These are phyloP conservation scores for Lepidium didymum DNA, from an alignment of 345 rosid genomes.

Conservation along the genomic window DNA sequence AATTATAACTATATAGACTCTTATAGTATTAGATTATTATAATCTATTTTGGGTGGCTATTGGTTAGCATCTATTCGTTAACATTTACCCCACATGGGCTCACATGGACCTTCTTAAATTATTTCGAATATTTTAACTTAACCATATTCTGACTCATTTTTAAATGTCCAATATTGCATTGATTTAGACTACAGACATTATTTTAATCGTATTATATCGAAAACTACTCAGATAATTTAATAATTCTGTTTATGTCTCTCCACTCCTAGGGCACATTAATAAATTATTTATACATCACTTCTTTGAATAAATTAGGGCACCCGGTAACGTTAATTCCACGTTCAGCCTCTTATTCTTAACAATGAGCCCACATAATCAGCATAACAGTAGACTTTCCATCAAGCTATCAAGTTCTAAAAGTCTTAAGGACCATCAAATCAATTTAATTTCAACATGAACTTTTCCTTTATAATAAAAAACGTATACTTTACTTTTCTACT, in stretches of 20 bases:
- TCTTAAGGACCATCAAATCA: slow-evolving; percentile 7
- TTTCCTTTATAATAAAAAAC: neutral
- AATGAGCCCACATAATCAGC: no score
- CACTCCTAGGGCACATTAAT: no score
- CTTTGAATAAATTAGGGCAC: neutral
- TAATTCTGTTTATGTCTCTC: neutral
- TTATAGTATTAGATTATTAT: neutral
- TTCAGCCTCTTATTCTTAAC: neutral
- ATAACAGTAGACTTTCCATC: no score
- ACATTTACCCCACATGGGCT: slow-evolving; percentile 7
- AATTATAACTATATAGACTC: neutral
- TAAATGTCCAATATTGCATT: neutral
- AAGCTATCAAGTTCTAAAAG: neutral
- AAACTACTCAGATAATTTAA: neutral
- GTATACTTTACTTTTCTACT: neutral
- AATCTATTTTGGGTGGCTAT: neutral
- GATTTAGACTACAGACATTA: neutral
- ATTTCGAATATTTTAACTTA: slow-evolving; percentile 3
- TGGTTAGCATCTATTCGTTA: slow-evolving; percentile 16
- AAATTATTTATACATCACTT: neutral
- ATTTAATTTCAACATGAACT: neutral
- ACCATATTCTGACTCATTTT: neutral
- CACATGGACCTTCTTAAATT: slow-evolving; percentile 4
- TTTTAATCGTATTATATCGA: neutral
- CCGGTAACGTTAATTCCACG: slow-evolving; percentile 1